Conservation (phyloP, 1,284 basidiomycete genomes). For the Pseudomicrostroma phylloplanum region DNA sequence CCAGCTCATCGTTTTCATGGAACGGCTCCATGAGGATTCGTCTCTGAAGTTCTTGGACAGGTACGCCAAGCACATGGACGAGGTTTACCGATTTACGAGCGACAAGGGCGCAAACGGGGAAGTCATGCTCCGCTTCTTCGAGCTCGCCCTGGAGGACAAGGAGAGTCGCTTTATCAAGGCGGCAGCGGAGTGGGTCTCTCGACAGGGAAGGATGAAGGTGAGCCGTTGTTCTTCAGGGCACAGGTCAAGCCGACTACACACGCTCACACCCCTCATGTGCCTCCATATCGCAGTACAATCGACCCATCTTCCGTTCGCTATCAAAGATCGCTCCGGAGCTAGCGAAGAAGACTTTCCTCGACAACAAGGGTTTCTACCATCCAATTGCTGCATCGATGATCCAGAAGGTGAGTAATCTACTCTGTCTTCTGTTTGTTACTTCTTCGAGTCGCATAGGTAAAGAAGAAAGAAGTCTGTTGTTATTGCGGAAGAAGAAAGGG, state of each 20-base stretch:
- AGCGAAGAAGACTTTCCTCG: conserved; percentile 60
- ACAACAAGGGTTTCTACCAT: conserved; percentile 56
- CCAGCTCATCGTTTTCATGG: conserved; percentile 54
- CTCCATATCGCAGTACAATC: conserved; percentile 51
- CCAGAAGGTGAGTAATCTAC: conserved; percentile 37
- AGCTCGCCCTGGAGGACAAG: conserved; percentile 53
- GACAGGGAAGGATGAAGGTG: conserved; percentile 53
- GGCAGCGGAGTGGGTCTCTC: conserved; percentile 56
- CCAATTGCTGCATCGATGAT: conserved; percentile 49
- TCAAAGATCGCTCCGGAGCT: conserved; percentile 60
- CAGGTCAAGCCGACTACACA: background rate
- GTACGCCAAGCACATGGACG: conserved; percentile 51
- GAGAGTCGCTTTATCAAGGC: conserved; percentile 53
- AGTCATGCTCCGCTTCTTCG: conserved; percentile 55
- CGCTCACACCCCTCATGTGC: background rate
- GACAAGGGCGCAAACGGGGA: conserved; percentile 53
- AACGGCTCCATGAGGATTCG: conserved; percentile 52
- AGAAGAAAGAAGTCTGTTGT: too few relatives aligned
- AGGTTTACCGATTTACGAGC: conserved; percentile 51
- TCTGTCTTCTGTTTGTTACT: background rate
- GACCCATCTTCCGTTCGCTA: conserved; percentile 54
- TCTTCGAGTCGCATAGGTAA: background rate
- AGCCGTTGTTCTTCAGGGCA: background rate
- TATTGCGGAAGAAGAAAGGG: too few relatives aligned
- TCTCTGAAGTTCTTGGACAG: conserved; percentile 38